A percentile compares a stretch with the other conserved stretches of the same genome.
Conservation (phyloP, 2,329 filamentous ascomycete genomes). For the Fusarium sp. region DNA sequence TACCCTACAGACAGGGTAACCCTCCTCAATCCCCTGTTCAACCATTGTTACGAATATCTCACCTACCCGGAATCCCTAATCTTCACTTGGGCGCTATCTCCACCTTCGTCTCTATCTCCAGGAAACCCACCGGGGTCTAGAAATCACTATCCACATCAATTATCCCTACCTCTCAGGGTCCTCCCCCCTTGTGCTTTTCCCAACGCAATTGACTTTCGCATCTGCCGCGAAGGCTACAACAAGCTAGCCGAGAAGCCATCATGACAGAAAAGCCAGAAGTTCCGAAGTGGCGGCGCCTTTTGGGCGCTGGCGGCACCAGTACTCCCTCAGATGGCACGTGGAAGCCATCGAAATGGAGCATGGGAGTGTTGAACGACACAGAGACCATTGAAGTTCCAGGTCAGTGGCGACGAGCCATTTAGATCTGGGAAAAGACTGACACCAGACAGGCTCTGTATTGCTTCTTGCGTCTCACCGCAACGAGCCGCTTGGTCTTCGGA, state of each 20-base stretch:
- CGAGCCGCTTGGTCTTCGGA: slow-evolving; percentile 68
- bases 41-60: neutral
- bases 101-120: neutral
- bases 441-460: slow-evolving; percentile 63
- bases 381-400: slow-evolving; percentile 89
- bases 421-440: slow-evolving; percentile 12
- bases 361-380: slow-evolving; percentile 87
- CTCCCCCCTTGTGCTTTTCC: neutral
- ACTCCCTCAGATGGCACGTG: slow-evolving; percentile 17
- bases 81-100: neutral
- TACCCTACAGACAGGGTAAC: neutral
- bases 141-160: neutral
- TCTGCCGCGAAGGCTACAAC: neutral
- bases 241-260: neutral
- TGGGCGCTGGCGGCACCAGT: slow-evolving; percentile 19
- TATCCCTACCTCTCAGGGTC: neutral
- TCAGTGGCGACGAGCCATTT: slow-evolving; percentile 51
- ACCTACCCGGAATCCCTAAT: neutral
- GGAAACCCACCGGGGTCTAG: neutral
- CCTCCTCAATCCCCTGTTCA: neutral
- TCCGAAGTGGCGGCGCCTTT: slow-evolving; percentile 34
- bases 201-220: neutral
- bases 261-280: slow-evolving; percentile 31
- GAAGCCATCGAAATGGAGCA: slow-evolving; percentile 60
- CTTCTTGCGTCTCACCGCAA: slow-evolving; percentile 66